These are phyloP conservation scores for Starmera stellimalicola DNA, from an alignment of 1,139 yeast genomes.

Conservation along the genomic window DNA sequence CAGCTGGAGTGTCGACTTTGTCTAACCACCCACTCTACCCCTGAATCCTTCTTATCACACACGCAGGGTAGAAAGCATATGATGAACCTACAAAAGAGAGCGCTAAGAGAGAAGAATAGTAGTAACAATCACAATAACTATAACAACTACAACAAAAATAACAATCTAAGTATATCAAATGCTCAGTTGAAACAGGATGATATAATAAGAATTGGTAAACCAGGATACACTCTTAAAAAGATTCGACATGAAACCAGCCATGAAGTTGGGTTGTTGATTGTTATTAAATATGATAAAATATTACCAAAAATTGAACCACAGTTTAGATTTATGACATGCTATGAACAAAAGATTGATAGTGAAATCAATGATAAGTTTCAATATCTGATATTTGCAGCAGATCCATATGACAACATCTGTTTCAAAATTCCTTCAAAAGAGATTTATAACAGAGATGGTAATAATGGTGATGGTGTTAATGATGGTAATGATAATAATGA, in stretches of 20 bases:
- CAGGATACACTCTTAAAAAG: conserved; percentile 58
- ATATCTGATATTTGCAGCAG: conserved; percentile 69
- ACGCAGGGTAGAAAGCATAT: conserved; percentile 75
- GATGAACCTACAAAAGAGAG: conserved; percentile 51
- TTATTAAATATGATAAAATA: conserved; percentile 46
- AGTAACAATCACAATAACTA: conserved; percentile 4
- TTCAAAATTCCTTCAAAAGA: conserved; percentile 56
- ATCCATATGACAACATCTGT: conserved; percentile 74
- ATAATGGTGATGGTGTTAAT: conserved; percentile 13
- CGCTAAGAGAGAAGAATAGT: conserved; percentile 7
- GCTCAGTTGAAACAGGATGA: conserved; percentile 36
- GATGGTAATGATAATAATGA: not conserved
- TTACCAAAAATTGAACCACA: conserved; percentile 41
- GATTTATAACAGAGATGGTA: conserved; percentile 39
- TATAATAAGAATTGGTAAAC: conserved; percentile 59
- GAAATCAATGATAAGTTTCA: conserved; percentile 39
- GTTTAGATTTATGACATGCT: conserved; percentile 66
- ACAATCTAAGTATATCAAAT: conserved; percentile 18
- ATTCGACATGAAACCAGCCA: conserved; percentile 49
- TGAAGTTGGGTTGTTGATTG: conserved; percentile 54
- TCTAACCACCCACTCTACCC: conserved; percentile 63
- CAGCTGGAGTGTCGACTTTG: conserved; percentile 69
- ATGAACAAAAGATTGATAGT: conserved; percentile 47
- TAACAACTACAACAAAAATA: conserved; percentile 1
- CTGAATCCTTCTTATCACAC: conserved; percentile 72